These are phyloP conservation scores for Trichosanthes truncata DNA, from an alignment of 306 rosid species.

Conservation along the genomic window DNA sequence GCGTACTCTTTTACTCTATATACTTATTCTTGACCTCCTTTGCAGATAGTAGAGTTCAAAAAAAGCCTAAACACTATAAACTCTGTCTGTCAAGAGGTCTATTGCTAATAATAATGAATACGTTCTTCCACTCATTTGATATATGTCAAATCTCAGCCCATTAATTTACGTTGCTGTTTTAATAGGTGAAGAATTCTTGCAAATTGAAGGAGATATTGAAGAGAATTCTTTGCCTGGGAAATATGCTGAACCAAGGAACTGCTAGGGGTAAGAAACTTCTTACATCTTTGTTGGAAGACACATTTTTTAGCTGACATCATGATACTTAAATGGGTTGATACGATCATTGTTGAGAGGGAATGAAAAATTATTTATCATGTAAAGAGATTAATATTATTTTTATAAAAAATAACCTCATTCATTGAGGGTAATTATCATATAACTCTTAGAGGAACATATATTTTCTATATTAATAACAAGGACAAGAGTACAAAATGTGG, in stretches of 20 bases:
- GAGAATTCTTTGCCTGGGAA: slow-evolving; percentile 80
- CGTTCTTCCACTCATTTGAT: slow-evolving; percentile 15
- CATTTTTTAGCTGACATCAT: neutral
- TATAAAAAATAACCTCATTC: neutral
- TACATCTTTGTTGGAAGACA: neutral
- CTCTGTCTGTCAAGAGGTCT: slow-evolving; percentile 87
- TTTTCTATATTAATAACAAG: neutral
- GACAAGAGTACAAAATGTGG: neutral
- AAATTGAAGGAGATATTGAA: slow-evolving; percentile 82
- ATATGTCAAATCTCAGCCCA: slow-evolving; percentile 17
- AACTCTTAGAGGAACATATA: neutral
- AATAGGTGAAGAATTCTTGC: slow-evolving; percentile 59
- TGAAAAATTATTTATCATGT: neutral
- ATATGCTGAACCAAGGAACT: slow-evolving; percentile 93
- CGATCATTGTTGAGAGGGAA: neutral
- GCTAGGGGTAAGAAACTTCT: slow-evolving; percentile 68
- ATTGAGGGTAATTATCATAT: neutral
- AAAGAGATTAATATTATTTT: neutral
- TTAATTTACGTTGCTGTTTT: slow-evolving; percentile 5
- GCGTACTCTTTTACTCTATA: slow-evolving; percentile 3
- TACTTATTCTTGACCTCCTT: neutral
- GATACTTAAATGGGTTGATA: neutral
- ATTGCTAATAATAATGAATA: slow-evolving; percentile 12
- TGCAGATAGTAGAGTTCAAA: slow-evolving; percentile 71
- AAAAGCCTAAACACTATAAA: slow-evolving; percentile 69